phyloP scores from a whole-genome alignment of 2,329 filamentous ascomycete genomes.

The Aspergillus transmontanensis region DNA sequence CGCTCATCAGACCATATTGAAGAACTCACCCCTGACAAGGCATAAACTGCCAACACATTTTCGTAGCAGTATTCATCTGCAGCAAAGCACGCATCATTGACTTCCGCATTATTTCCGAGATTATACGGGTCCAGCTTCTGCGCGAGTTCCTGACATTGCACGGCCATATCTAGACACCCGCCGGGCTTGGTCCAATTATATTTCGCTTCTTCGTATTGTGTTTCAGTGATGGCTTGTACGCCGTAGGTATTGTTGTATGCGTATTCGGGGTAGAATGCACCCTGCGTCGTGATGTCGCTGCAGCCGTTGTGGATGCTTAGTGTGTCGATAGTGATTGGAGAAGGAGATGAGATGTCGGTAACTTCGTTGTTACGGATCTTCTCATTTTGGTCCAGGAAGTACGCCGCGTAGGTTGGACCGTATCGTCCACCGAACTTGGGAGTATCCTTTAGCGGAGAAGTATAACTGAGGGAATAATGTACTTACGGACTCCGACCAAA shows the following conservation, averaged over 20 bases:
- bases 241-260: slow-evolving; percentile 59
- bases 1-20: neutral
- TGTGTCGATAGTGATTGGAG: slow-evolving; percentile 58
- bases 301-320: slow-evolving; percentile 73
- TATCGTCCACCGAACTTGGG: slow-evolving; percentile 61
- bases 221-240: slow-evolving; percentile 53
- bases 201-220: neutral
- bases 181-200: neutral
- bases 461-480: neutral
- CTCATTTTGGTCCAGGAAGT: slow-evolving; percentile 63
- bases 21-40: slow-evolving; percentile 1
- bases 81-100: neutral
- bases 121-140: slow-evolving; percentile 2
- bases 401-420: slow-evolving; percentile 63
- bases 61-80: slow-evolving; percentile 1
- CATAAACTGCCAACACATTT: slow-evolving; percentile 3
- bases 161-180: slow-evolving; percentile 3
- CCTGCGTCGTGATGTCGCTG: slow-evolving; percentile 65
- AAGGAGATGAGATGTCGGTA: neutral
- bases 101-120: neutral
- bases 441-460: neutral
- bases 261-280: slow-evolving; percentile 42
- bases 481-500: slow-evolving; percentile 1
- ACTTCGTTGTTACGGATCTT: neutral
- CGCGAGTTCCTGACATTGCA: neutral